Conservation (phyloP, 2,329 filamentous ascomycete genomes). For the Davidsoniella eucalypti region DNA sequence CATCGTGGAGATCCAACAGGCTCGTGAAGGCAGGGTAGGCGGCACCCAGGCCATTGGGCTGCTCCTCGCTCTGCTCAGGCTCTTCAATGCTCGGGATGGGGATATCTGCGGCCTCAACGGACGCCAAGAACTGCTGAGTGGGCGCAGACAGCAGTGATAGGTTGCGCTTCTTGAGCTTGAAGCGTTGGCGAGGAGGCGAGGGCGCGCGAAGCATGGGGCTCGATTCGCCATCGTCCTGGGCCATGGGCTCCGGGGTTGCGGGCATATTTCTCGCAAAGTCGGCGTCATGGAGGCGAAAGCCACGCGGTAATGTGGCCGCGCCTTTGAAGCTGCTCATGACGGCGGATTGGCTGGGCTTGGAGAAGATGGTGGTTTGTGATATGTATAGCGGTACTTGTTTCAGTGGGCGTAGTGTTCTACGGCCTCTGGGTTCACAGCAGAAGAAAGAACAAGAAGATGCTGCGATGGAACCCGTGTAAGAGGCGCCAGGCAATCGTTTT, state of each 20-base stretch:
- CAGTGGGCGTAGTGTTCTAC: neutral
- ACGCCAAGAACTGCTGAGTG: slow-evolving; percentile 50
- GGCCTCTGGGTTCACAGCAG: neutral
- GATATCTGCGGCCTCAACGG: slow-evolving; percentile 46
- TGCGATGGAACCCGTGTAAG: neutral
- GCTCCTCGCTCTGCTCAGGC: slow-evolving; percentile 28
- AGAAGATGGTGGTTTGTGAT: neutral
- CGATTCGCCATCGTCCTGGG: slow-evolving; percentile 13
- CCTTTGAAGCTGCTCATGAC: slow-evolving; percentile 31
- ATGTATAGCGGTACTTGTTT: neutral
- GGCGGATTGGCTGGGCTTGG: neutral
- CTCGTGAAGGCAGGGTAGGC: slow-evolving; percentile 20
- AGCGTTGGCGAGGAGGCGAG: slow-evolving; percentile 34
- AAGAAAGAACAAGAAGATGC: neutral
- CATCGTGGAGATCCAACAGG: slow-evolving; percentile 23
- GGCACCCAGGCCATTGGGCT: slow-evolving; percentile 23
- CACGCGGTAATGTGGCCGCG: slow-evolving; percentile 28
- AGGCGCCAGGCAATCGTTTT: neutral
- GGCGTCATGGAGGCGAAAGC: slow-evolving; percentile 22
- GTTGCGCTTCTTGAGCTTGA: slow-evolving; percentile 39
- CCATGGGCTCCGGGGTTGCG: slow-evolving; percentile 34
- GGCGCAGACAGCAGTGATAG: slow-evolving; percentile 37
- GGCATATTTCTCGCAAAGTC: slow-evolving; percentile 21
- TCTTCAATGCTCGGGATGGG: slow-evolving; percentile 49
- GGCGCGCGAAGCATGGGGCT: slow-evolving; percentile 23